Evolutionary conservation across 202 grass and related monocot species (phyloP).

Genomic region (Musa balbisiana): DNA sequence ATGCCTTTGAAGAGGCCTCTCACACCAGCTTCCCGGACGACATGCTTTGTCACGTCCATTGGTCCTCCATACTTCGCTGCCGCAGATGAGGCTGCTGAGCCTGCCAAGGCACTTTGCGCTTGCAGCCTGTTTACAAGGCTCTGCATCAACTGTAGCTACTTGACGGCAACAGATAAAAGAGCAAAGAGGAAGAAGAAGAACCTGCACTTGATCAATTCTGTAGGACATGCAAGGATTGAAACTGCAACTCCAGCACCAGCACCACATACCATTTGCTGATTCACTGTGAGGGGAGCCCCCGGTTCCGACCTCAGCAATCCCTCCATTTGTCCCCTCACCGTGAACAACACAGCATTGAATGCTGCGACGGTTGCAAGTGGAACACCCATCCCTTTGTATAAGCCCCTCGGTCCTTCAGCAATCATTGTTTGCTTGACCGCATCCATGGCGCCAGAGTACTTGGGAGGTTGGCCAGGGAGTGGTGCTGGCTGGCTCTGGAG

Average conservation of each 20-base stretch:
- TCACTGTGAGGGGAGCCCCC: constrained; percentile 37
- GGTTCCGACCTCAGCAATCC: constrained; percentile 42
- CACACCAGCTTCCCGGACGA: constrained; percentile 39
- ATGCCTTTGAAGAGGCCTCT: constrained; percentile 61
- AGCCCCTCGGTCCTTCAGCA: constrained; percentile 47
- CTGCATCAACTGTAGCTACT: not conserved
- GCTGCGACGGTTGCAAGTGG: constrained; percentile 64
- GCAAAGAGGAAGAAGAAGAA: constrained; percentile 18
- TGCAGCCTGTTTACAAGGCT: constrained; percentile 39
- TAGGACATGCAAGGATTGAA: constrained; percentile 68
- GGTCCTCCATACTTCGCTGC: constrained; percentile 48
- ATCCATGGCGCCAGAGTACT: constrained; percentile 55
- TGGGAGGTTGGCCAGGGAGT: constrained; percentile 45
- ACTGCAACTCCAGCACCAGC: constrained; percentile 52
- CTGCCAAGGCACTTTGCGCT: constrained; percentile 50
- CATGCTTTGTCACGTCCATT: constrained; percentile 59
- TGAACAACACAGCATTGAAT: constrained; percentile 63
- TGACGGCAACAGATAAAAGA: not conserved
- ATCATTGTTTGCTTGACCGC: constrained; percentile 57
- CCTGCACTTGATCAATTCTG: constrained; percentile 81
- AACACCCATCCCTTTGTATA: constrained; percentile 79
- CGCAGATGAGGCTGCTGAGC: constrained; percentile 29
- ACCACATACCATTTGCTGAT: constrained; percentile 57
- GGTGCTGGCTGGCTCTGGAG: constrained; percentile 72
- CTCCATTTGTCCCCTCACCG: constrained; percentile 70